These are phyloP conservation scores for Wallacemonas sp. DNA, from an alignment of 208 protist species.

Conservation along the genomic window DNA sequence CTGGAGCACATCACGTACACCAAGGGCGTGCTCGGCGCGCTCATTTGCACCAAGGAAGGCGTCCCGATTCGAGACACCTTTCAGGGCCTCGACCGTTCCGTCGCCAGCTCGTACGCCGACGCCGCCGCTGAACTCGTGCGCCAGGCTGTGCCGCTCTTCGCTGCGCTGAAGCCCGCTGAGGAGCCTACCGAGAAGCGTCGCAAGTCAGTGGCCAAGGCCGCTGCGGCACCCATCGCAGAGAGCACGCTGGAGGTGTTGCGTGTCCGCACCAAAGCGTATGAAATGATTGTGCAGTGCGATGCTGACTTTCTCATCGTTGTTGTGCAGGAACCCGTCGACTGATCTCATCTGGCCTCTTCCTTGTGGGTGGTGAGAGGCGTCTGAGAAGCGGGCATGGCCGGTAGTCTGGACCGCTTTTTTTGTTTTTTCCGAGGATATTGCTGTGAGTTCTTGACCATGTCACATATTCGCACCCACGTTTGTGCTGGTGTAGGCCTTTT, in stretches of 20 bases:
- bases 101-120: conserved; percentile 48
- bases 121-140: conserved; percentile 58
- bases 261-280: conserved; percentile 64
- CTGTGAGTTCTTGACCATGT: too few relatives aligned
- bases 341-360: too few relatives aligned
- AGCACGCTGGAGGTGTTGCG: conserved; percentile 65
- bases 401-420: too few relatives aligned
- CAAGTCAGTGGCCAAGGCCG: conserved; percentile 9
- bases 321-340: conserved; percentile 76
- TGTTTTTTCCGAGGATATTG: too few relatives aligned
- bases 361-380: too few relatives aligned
- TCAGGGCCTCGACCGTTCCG: conserved; percentile 72
- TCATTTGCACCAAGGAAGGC: conserved; percentile 76
- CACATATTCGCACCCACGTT: too few relatives aligned
- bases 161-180: neutral
- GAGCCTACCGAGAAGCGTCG: neutral
- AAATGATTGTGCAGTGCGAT: conserved; percentile 79
- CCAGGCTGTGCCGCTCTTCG: conserved; percentile 31
- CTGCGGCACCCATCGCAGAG: conserved; percentile 33
- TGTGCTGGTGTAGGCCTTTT: too few relatives aligned
- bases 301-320: conserved; percentile 78
- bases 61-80: conserved; percentile 84
- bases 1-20: conserved; percentile 89
- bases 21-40: conserved; percentile 76
- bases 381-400: too few relatives aligned